Evolutionary conservation across 352 stramenopile species (phyloP).

Genomic region (Globisporangium abappressorium): DNA sequence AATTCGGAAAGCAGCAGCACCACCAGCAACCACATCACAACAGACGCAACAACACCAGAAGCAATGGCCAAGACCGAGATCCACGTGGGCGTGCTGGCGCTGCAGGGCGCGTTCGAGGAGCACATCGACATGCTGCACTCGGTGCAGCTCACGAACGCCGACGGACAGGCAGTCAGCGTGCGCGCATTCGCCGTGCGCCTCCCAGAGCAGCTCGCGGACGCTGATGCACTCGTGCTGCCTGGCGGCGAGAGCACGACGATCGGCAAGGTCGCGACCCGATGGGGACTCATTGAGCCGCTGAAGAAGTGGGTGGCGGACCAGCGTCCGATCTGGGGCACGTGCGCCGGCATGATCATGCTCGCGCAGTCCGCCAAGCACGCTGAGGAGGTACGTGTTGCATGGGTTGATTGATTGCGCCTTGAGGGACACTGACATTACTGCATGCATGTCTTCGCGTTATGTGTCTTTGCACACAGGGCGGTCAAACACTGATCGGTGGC

Average conservation of each 20-base stretch:
- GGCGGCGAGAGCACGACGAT: conserved; percentile 97
- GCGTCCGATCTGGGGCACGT: conserved; percentile 94
- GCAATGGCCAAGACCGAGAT: conserved; percentile 29
- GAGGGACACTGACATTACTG: conserved; percentile 32
- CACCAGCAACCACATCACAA: neutral
- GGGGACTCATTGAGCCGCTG: conserved; percentile 73
- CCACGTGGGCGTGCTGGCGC: conserved; percentile 79
- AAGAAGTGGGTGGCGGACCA: conserved; percentile 71
- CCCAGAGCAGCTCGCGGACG: conserved; percentile 66
- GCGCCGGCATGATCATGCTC: conserved; percentile 97
- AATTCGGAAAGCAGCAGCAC: neutral
- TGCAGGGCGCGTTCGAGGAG: conserved; percentile 92
- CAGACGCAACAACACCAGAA: neutral
- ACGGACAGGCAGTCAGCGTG: conserved; percentile 35
- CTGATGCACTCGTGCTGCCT: conserved; percentile 93
- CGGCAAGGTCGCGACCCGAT: conserved; percentile 86
- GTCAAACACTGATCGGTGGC: conserved; percentile 93
- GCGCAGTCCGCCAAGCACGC: conserved; percentile 74
- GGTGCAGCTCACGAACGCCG: conserved; percentile 22
- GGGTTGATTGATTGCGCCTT: conserved; percentile 8
- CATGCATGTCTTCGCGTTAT: conserved; percentile 23
- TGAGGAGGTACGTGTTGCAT: conserved; percentile 60
- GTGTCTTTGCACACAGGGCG: conserved; percentile 40
- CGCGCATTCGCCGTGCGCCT: conserved; percentile 73
- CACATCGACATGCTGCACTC: conserved; percentile 85